Base-by-base conservation (phyloP, 1,139 yeast genomes). In the Zhuliangozyma blackwelliae region DNA sequence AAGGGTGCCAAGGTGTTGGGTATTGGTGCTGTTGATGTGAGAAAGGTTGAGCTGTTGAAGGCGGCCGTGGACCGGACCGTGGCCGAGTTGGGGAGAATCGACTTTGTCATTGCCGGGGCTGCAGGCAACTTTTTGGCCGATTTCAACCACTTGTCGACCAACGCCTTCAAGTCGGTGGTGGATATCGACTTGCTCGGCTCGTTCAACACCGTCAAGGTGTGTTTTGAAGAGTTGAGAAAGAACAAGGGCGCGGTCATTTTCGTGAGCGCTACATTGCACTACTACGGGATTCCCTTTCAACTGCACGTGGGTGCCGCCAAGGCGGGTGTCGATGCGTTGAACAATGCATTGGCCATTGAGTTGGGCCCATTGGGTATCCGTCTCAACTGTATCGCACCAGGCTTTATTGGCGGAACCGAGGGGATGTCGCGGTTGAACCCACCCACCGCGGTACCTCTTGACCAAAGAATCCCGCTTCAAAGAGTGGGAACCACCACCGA, bases 251-350 rank as follows among this genome's bases (percentile, higher is more conserved):
- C 77, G 2, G 72, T 86, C 23, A 48, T 90, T n/a, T 88, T 90
- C 49, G 85, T 90, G n/a, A 77, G 90, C 39, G 95, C 97, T 1
- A 89, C 97, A 1, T 71, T 90, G 40, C 97, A 90, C 58, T 87
- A 86, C 60, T 76, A 81, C 51, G 97, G 97, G n/a, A 77, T 85
- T 6, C 96, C 96, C 7, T 78, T 84, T 64, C 97, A 90, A 62
- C 51, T 78, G 2, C 97, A 90, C 50, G 96, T 88, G 2, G 84
- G 92, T 3, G 96, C 97, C 0, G 97, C 97, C 7, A 90, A 90
- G 63, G 96, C 97, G 1, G 97, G 96, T 26, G 76, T 90, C 29
- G 97, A 90, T 57, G 95, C 97, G 1, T 66, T 90, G 35, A 80
- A 90, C 16, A 81, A 84, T 48, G 84, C 90, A 2, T 63, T 90